phyloP scores from a whole-genome alignment of 1,284 basidiomycete species.

The Clitocybe nebularis region DNA sequence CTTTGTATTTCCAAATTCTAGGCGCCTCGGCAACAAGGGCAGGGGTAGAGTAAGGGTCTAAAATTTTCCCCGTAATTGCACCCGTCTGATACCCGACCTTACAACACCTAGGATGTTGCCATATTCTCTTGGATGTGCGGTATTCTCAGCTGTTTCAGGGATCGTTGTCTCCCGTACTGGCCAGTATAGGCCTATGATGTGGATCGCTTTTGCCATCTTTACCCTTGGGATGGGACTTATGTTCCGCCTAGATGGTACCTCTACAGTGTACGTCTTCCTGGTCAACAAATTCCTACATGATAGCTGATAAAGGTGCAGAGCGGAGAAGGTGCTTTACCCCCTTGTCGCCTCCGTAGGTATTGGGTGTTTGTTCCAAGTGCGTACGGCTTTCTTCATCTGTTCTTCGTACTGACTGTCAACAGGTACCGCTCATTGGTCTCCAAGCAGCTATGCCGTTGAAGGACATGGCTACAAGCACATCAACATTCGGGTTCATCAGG shows the following conservation, averaged over 20 bases:
- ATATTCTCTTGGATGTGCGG: constrained; percentile 61
- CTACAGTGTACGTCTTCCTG: constrained; percentile 26
- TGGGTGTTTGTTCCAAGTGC: constrained; percentile 62
- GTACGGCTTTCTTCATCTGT: constrained; percentile 11
- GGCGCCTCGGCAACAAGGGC: constrained; percentile 73
- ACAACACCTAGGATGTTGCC: constrained; percentile 75
- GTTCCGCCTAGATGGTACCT: constrained; percentile 43
- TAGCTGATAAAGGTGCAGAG: constrained; percentile 32
- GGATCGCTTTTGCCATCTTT: constrained; percentile 52
- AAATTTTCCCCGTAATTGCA: constrained; percentile 3
- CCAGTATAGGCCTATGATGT: constrained; percentile 63
- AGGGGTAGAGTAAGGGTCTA: constrained; percentile 55
- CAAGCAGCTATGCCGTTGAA: constrained; percentile 81
- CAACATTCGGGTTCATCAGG: constrained; percentile 71
- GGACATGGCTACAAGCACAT: constrained; percentile 77
- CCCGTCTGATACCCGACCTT: too few relatives aligned
- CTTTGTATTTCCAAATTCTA: constrained; percentile 76
- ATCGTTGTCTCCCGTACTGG: constrained; percentile 56
- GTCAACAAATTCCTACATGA: not conserved
- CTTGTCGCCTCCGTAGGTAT: constrained; percentile 57
- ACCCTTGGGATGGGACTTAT: constrained; percentile 66
- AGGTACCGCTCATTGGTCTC: constrained; percentile 65
- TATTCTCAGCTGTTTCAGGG: constrained; percentile 58
- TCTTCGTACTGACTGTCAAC: constrained; percentile 2
- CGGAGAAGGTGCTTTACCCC: constrained; percentile 56